A percentile compares a stretch with the other conserved stretches of the same genome.
Evolutionary conservation across 164 flowering plant genomes (phyloP).

Genomic region (Tinospora cordifolia): DNA sequence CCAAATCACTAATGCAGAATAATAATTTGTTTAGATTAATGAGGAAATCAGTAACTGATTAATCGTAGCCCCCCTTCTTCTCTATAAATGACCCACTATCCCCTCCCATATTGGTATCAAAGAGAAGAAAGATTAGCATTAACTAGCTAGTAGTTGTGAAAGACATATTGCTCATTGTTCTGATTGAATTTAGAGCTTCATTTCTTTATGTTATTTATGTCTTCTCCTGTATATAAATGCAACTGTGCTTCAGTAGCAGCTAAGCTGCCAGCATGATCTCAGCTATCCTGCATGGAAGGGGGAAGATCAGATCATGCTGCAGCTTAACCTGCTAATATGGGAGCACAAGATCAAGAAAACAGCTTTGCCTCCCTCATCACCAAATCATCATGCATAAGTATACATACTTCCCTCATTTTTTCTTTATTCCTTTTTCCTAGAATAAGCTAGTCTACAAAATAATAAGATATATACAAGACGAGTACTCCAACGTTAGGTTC

Average conservation of each 20-base stretch:
- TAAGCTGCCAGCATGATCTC: slow-evolving; percentile 3
- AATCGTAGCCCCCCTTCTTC: background rate
- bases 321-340: slow-evolving; percentile 2
- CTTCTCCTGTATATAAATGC: background rate
- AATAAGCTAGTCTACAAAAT: too few relatives aligned
- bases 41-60: background rate
- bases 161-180: background rate
- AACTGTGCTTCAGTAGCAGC: background rate
- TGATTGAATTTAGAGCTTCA: background rate
- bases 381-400: too few relatives aligned
- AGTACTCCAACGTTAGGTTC: too few relatives aligned
- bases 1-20: too few relatives aligned
- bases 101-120: background rate
- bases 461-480: too few relatives aligned
- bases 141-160: too few relatives aligned
- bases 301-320: slow-evolving; percentile 4
- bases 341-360: background rate
- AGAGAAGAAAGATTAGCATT: too few relatives aligned
- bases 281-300: background rate
- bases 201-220: too few relatives aligned
- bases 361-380: too few relatives aligned
- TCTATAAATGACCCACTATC: background rate
- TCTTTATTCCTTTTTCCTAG: too few relatives aligned
- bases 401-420: too few relatives aligned
- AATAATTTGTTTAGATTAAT: too few relatives aligned